Conservation (phyloP, 306 rosid species). For the Pterocarpus santalinus region DNA sequence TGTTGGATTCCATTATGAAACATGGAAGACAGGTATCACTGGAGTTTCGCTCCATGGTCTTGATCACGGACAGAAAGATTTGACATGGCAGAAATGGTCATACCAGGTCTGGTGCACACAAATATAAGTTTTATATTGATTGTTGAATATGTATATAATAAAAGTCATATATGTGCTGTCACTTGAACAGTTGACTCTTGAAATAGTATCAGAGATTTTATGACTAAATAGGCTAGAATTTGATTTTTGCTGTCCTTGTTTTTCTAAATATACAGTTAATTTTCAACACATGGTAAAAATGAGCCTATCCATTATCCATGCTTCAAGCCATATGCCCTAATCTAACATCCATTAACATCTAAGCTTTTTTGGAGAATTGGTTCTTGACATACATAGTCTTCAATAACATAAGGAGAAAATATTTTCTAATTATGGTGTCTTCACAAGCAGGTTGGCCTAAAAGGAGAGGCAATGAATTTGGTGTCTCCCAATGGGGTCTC, state of each 20-base stretch:
- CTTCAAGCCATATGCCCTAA: too few species aligned
- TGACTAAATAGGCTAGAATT: neutral
- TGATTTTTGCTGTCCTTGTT: too few species aligned
- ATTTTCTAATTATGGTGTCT: neutral
- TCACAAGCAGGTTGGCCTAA: slow-evolving; percentile 78
- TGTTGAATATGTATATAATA: neutral
- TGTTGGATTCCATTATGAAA: slow-evolving; percentile 82
- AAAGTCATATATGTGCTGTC: neutral
- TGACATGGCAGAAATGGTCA: slow-evolving; percentile 84
- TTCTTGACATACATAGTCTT: neutral
- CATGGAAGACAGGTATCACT: slow-evolving; percentile 78
- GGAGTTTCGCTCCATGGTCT: slow-evolving; percentile 85
- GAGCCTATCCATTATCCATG: neutral
- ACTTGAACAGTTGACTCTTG: too few species aligned
- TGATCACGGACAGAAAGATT: slow-evolving; percentile 69
- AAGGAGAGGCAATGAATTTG: slow-evolving; percentile 84
- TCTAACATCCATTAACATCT: too few species aligned
- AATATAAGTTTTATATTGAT: neutral
- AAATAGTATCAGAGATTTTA: neutral
- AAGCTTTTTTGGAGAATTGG: too few species aligned
- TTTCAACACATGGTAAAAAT: too few species aligned
- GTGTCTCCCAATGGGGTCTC: slow-evolving; percentile 70
- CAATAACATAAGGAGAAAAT: neutral
- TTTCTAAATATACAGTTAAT: too few species aligned
- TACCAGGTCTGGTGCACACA: slow-evolving; percentile 69